Conservation (phyloP, 1,284 basidiomycete species). For the Melampsora americana region DNA sequence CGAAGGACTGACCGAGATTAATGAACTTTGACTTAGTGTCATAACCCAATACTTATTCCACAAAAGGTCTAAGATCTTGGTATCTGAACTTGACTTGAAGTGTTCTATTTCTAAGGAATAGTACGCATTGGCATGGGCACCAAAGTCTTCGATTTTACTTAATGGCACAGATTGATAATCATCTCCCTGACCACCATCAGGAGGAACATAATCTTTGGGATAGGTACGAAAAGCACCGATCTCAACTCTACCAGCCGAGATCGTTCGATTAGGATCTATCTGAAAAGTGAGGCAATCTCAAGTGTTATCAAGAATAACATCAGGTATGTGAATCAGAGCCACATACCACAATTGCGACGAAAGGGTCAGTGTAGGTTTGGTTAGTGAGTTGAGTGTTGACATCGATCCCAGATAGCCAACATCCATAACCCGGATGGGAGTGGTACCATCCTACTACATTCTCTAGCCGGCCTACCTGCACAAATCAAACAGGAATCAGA, state of each 20-base stretch:
- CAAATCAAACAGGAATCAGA: slow-evolving; percentile 18
- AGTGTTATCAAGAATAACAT: neutral
- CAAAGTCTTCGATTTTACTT: slow-evolving; percentile 93
- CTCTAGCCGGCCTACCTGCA: slow-evolving; percentile 73
- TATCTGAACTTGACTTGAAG: slow-evolving; percentile 85
- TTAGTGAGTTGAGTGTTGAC: slow-evolving; percentile 93
- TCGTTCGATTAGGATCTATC: slow-evolving; percentile 97
- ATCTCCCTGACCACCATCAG: slow-evolving; percentile 10
- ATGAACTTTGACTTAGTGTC: slow-evolving; percentile 81
- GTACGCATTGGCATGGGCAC: slow-evolving; percentile 95
- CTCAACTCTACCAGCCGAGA: slow-evolving; percentile 95
- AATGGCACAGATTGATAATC: slow-evolving; percentile 54
- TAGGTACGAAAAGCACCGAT: slow-evolving; percentile 98
- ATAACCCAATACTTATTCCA: slow-evolving; percentile 99
- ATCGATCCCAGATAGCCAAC: slow-evolving; percentile 95
- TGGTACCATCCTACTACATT: slow-evolving; percentile 99
- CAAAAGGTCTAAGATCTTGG: slow-evolving; percentile 76
- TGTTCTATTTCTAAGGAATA: slow-evolving; percentile 90
- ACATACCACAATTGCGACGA: slow-evolving; percentile 89
- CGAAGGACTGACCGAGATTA: slow-evolving; percentile 71
- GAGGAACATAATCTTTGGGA: slow-evolving; percentile 63
- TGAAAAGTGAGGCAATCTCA: slow-evolving; percentile 52
- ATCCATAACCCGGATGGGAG: slow-evolving; percentile 94
- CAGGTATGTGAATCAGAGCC: neutral
- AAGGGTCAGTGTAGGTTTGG: slow-evolving; percentile 91